A percentile compares a stretch with the other conserved stretches of the same genome.
Evolutionary conservation across 169 alveolate genomes (phyloP).

Genomic region (Plasmodium sp.): DNA sequence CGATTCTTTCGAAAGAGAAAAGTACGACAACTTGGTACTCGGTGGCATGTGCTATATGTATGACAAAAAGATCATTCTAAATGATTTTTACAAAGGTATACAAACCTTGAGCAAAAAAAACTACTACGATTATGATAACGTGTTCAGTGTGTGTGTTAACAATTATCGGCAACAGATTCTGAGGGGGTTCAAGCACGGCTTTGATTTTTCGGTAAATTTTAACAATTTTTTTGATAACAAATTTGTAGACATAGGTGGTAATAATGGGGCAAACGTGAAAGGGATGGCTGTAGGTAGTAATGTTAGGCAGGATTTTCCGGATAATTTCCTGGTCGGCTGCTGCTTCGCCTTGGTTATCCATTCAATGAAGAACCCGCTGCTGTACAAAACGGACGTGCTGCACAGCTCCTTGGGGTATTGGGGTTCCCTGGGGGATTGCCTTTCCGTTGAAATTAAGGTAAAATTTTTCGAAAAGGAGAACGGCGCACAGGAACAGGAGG

Average conservation of each 20-base stretch:
- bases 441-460: conserved; percentile 74
- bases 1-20: conserved; percentile 72
- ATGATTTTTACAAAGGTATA: conserved; percentile 71
- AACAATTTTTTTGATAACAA: conserved; percentile 72
- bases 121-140: conserved; percentile 68
- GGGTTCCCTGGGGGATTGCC: conserved; percentile 73
- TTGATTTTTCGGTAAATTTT: conserved; percentile 74
- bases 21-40: conserved; percentile 52
- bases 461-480: conserved; percentile 60
- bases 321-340: conserved; percentile 52
- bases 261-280: background rate
- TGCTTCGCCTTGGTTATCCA: conserved; percentile 74
- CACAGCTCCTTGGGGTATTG: conserved; percentile 53
- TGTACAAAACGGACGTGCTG: conserved; percentile 64
- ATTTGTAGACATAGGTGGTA: background rate
- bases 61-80: conserved; percentile 61
- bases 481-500: conserved; percentile 6
- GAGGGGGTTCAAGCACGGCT: conserved; percentile 74
- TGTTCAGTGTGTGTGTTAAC: conserved; percentile 70
- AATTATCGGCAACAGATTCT: conserved; percentile 74
- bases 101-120: conserved; percentile 41
- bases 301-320: background rate
- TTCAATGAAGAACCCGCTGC: conserved; percentile 66
- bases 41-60: conserved; percentile 75
- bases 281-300: background rate